These are phyloP conservation scores for Maudiozyma bulderi DNA, from an alignment of 805 yeast species.

Conservation along the genomic window DNA sequence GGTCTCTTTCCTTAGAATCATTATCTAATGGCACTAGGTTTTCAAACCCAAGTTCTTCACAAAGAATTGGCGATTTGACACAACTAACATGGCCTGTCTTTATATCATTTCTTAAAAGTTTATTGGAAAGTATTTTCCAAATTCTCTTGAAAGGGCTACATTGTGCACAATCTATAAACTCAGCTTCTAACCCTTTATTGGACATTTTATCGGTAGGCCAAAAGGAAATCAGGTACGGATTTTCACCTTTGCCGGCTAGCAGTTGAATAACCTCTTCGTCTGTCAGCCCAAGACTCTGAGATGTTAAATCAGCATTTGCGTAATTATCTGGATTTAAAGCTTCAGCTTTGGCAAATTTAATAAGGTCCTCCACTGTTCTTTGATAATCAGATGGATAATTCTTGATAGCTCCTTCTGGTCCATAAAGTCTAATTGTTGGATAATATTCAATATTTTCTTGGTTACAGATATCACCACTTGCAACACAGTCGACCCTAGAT, in stretches of 20 bases:
- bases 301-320: conserved; percentile 32
- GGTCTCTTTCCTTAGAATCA: conserved; percentile 20
- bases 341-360: conserved; percentile 45
- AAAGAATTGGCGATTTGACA: conserved; percentile 38
- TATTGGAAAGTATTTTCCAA: conserved; percentile 52
- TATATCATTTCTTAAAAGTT: conserved; percentile 30
- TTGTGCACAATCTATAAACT: conserved; percentile 37
- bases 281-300: conserved; percentile 33
- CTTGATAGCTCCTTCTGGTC: conserved; percentile 40
- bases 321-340: conserved; percentile 36
- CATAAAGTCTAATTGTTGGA: conserved; percentile 66
- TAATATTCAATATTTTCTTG: conserved; percentile 53
- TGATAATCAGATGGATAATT: conserved; percentile 40
- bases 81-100: conserved; percentile 55
- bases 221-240: conserved; percentile 52
- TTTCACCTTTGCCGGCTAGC: conserved; percentile 40
- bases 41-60: conserved; percentile 41
- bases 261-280: conserved; percentile 37
- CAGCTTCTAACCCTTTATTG: conserved; percentile 25
- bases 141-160: conserved; percentile 42
- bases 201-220: conserved; percentile 48
- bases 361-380: conserved; percentile 41
- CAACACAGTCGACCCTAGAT: conserved; percentile 78
- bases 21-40: conserved; percentile 21
- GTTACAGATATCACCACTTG: conserved; percentile 75